phyloP scores from a whole-genome alignment of 129 eudicot genomes.

The Helianthus annuus region HanXRQr2.0-SUNRISE NC_035445.2:171930497-171930996 shows the following conservation, averaged over 20 bases:
- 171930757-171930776: neutral
- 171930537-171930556: neutral
- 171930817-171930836: no score
- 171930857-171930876: no score
- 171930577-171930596: neutral
- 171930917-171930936: no score
- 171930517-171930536: slow-evolving; percentile 47
- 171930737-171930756: slow-evolving; percentile 27
- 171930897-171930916: no score
- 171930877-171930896: no score
- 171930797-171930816: no score
- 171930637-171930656: slow-evolving; percentile 31
- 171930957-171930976: no score
- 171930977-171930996: no score
- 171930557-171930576: neutral
- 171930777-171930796: neutral
- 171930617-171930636: slow-evolving; percentile 32
- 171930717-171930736: slow-evolving; percentile 40
- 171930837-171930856: no score
- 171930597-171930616: neutral
- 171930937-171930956: no score
- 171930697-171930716: slow-evolving; percentile 17
- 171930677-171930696: neutral
- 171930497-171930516: slow-evolving; percentile 50
- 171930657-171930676: slow-evolving; percentile 20